These are phyloP conservation scores for Aegilops longissima DNA, from an alignment of 176 grass and related monocot species.

Conservation along the genomic window DNA sequence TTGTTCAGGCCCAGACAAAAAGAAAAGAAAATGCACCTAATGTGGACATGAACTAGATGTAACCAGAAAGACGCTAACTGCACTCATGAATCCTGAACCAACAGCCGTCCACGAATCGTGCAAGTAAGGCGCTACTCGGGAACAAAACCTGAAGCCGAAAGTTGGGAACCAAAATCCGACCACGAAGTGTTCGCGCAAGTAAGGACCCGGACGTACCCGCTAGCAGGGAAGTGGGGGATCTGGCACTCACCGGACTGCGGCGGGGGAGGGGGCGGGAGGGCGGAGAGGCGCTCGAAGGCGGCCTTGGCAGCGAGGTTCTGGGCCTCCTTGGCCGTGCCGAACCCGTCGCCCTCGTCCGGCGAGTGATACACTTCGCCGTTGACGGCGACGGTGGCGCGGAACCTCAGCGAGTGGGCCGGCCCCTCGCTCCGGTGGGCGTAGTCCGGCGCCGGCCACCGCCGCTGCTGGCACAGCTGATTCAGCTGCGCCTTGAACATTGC, in stretches of 20 bases:
- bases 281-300: constrained; percentile 52
- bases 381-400: constrained; percentile 59
- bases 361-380: constrained; percentile 20
- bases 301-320: constrained; percentile 60
- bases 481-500: constrained; percentile 66
- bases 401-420: constrained; percentile 33
- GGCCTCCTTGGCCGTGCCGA: constrained; percentile 70
- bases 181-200: neutral
- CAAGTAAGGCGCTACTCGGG: neutral
- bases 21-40: neutral
- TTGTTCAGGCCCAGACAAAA: neutral
- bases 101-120: neutral
- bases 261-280: constrained; percentile 5
- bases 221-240: neutral
- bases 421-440: constrained; percentile 44
- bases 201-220: neutral
- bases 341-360: constrained; percentile 23
- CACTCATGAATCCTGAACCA: neutral
- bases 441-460: constrained; percentile 56
- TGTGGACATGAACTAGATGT: neutral
- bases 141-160: neutral
- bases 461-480: constrained; percentile 71
- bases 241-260: constrained; percentile 32
- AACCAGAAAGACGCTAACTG: neutral
- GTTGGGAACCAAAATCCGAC: neutral